Conservation (phyloP, 805 yeast genomes). For the Yarrowia deformans region DNA sequence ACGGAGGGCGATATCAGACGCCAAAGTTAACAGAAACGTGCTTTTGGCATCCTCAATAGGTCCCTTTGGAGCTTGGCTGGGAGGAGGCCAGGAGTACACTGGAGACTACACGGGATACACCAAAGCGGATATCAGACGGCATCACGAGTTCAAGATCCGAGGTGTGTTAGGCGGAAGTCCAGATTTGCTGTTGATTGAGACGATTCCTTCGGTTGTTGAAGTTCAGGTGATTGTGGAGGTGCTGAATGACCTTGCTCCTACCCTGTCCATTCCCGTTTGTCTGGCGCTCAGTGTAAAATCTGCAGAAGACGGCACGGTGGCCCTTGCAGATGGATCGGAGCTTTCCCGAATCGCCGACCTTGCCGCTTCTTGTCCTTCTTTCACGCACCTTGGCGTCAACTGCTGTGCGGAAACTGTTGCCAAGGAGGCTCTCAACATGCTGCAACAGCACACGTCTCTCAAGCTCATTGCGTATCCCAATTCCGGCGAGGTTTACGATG, state of each 20-base stretch:
- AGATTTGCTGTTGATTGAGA: slow-evolving; percentile 71
- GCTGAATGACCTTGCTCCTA: slow-evolving; percentile 44
- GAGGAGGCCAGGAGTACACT: slow-evolving; percentile 74
- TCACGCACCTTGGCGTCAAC: slow-evolving; percentile 66
- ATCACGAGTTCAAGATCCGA: slow-evolving; percentile 59
- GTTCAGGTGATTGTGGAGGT: slow-evolving; percentile 54
- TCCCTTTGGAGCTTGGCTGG: slow-evolving; percentile 75
- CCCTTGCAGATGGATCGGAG: slow-evolving; percentile 59
- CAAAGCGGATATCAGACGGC: slow-evolving; percentile 54
- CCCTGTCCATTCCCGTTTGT: slow-evolving; percentile 53
- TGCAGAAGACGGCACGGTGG: slow-evolving; percentile 41
- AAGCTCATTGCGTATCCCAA: slow-evolving; percentile 74
- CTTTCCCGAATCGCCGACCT: slow-evolving; percentile 8
- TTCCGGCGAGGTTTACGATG: slow-evolving; percentile 72
- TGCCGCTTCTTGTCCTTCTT: slow-evolving; percentile 1
- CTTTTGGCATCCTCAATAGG: slow-evolving; percentile 72
- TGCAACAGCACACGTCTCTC: slow-evolving; percentile 46
- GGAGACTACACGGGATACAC: slow-evolving; percentile 64
- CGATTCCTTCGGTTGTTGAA: slow-evolving; percentile 71
- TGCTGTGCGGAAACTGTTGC: slow-evolving; percentile 63
- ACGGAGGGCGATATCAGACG: slow-evolving; percentile 44
- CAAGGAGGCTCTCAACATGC: slow-evolving; percentile 52
- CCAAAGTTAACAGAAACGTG: slow-evolving; percentile 34
- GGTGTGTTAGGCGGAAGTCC: slow-evolving; percentile 52
- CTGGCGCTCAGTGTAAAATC: slow-evolving; percentile 57